Base-by-base conservation (phyloP, 1,284 basidiomycete species). In the Cryptococcus floricola region DNA sequence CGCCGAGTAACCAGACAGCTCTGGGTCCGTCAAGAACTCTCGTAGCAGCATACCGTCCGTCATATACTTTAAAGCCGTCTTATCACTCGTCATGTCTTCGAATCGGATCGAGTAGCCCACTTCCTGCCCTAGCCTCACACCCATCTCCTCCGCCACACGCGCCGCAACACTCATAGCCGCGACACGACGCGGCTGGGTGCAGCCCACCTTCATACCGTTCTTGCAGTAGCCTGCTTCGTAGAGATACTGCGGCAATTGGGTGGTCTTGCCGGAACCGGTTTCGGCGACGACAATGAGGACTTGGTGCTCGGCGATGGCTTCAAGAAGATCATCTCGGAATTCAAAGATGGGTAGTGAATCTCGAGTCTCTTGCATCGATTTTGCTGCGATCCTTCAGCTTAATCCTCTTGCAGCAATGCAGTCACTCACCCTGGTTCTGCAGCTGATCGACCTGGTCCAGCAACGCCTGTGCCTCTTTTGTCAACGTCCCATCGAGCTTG, bases 111-210 rank as follows among this genome's bases (percentile, higher is more conserved):
- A 93, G 77, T 98, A 99, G 14, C 96, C 96, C 59, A 98, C 95
- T 77, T 98, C 94, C 65, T 94, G 89, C 3, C 96, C 96, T 23
- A 99, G 85, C 70, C 96, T 89, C 5, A 87, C 88, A 5, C 94
- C 96, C 87, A 98, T 92, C 78, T 99, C 96, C 62, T 98, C 96
- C 0, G 95, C 95, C 4, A 99, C 96, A 79, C 96, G 93, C 5
- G 93, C 92, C 1, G 96, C 96, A 49, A 99, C 96, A 46, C 91
- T 95, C 96, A 98, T 98, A 34, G 96, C 96, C 4, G 96, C 96
- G 13, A 99, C 96, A 63, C 96, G 90, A 69, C 96, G 89, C 38
- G 96, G 96, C 76, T 99, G 96, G 0, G 96, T 99, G 71, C 96
- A 99, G 0, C 94, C 96, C 38, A 99, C 83, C 75, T 94, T 98